Conservation (phyloP, 2,329 filamentous ascomycete genomes). For the Colletotrichum sp. region DNA sequence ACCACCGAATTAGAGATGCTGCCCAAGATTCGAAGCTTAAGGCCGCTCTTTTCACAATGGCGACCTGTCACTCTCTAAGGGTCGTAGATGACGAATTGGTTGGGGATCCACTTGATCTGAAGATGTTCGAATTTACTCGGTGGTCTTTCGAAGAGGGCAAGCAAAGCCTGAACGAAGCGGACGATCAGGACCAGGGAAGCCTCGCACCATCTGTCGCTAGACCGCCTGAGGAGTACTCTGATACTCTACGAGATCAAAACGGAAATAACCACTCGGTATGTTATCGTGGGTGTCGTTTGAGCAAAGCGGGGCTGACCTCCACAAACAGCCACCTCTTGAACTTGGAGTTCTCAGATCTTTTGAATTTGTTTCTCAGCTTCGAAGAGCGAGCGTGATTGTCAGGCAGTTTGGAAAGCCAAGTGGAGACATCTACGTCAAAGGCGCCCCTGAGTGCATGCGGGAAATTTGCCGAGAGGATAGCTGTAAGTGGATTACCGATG, state of each 20-base stretch:
- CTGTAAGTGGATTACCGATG: conserved; percentile 58
- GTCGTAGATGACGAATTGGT: conserved; percentile 87
- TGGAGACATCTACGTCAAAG: conserved; percentile 91
- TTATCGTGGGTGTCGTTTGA: not conserved
- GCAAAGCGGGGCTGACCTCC: conserved; percentile 17
- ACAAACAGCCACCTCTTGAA: conserved; percentile 66
- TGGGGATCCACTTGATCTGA: conserved; percentile 92
- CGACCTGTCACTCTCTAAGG: conserved; percentile 92
- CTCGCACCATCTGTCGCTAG: conserved; percentile 88
- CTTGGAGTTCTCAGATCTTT: conserved; percentile 91
- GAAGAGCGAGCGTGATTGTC: conserved; percentile 91
- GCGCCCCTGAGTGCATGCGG: conserved; percentile 94
- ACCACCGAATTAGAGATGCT: not conserved
- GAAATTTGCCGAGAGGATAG: conserved; percentile 87
- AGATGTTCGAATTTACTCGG: conserved; percentile 97
- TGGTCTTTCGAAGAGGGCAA: conserved; percentile 93
- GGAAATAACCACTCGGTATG: conserved; percentile 31
- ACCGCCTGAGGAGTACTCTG: conserved; percentile 64
- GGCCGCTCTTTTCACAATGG: conserved; percentile 90
- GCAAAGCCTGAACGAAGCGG: conserved; percentile 65
- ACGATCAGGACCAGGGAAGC: conserved; percentile 76
- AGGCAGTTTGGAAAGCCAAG: conserved; percentile 85
- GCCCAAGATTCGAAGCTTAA: conserved; percentile 31
- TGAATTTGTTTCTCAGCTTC: conserved; percentile 92
- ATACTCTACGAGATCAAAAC: conserved; percentile 23